phyloP scores from a whole-genome alignment of 495 filamentous ascomycete species.

The Hypoxylon perforatum region DNA sequence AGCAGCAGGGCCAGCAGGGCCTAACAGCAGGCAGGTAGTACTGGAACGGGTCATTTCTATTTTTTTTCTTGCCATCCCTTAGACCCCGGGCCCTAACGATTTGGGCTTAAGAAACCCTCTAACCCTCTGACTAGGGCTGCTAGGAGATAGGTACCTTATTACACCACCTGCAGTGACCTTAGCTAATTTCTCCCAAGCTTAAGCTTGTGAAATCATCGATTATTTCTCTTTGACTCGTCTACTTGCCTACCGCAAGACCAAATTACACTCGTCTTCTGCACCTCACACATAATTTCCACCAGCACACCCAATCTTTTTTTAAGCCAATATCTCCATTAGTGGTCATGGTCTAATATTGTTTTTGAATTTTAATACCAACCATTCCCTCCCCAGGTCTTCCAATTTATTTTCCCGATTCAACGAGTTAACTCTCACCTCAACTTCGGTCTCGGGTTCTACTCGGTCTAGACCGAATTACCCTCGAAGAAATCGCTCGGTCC shows the following conservation, averaged over 20 bases:
- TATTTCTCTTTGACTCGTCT: conserved; percentile 10
- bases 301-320: conserved; percentile 16
- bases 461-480: conserved; percentile 19
- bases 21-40: conserved; percentile 20
- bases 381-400: conserved; percentile 13
- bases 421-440: conserved; percentile 2
- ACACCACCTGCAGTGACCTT: conserved; percentile 22
- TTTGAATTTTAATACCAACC: conserved; percentile 17
- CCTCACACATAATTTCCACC: conserved; percentile 27
- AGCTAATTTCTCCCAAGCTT: conserved; percentile 23
- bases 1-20: too few species aligned
- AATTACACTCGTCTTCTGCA: conserved; percentile 25
- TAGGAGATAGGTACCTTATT: conserved; percentile 32
- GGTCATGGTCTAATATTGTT: conserved; percentile 9
- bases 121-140: too few species aligned
- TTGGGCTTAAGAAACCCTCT: too few species aligned
- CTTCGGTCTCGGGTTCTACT: conserved; percentile 17
- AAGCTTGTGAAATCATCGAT: conserved; percentile 38
- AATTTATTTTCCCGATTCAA: conserved; percentile 11
- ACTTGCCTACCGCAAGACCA: conserved; percentile 23
- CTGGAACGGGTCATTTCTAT: conserved; percentile 22
- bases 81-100: too few species aligned
- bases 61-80: conserved; percentile 7
- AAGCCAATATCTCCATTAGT: neutral
- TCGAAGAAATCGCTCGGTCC: conserved; percentile 15